Evolutionary conservation across 192 early-diverging fungal genomes (phyloP).

Genomic region (Coemansia sp.): DNA sequence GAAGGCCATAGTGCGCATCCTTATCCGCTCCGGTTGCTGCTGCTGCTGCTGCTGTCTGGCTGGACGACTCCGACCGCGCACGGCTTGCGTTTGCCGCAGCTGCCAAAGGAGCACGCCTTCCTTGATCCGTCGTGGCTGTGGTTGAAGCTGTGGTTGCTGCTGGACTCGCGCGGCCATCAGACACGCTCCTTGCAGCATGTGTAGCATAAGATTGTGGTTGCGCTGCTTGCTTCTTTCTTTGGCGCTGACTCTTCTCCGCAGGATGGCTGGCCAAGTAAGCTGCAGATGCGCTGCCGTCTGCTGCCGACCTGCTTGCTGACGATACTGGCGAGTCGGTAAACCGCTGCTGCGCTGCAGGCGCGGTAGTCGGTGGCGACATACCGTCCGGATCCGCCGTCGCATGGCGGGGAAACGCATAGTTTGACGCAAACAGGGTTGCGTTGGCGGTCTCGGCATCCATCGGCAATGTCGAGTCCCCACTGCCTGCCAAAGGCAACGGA

Average conservation of each 20-base stretch:
- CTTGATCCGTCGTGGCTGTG: background rate
- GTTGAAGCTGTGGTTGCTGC: background rate
- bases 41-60: background rate
- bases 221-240: too few relatives aligned
- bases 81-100: background rate
- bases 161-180: background rate
- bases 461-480: background rate
- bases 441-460: background rate
- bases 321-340: constrained; percentile 5
- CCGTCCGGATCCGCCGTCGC: background rate
- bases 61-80: background rate
- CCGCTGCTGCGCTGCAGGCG: background rate
- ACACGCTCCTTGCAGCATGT: too few relatives aligned
- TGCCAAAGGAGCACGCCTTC: too few relatives aligned
- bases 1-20: background rate
- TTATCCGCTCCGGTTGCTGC: background rate
- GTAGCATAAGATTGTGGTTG: too few relatives aligned
- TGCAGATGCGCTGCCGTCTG: too few relatives aligned
- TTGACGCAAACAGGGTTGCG: constrained; percentile 27
- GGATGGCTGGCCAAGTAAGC: too few relatives aligned
- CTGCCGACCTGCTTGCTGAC: background rate
- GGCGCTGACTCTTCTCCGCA: too few relatives aligned
- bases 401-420: constrained; percentile 44
- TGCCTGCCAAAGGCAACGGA: background rate
- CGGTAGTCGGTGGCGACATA: background rate